Percentiles rank a stretch among this genome's conserved stretches.
phyloP scores from a whole-genome alignment of 2,329 filamentous ascomycete genomes.

The Fusarium clavum region DNA sequence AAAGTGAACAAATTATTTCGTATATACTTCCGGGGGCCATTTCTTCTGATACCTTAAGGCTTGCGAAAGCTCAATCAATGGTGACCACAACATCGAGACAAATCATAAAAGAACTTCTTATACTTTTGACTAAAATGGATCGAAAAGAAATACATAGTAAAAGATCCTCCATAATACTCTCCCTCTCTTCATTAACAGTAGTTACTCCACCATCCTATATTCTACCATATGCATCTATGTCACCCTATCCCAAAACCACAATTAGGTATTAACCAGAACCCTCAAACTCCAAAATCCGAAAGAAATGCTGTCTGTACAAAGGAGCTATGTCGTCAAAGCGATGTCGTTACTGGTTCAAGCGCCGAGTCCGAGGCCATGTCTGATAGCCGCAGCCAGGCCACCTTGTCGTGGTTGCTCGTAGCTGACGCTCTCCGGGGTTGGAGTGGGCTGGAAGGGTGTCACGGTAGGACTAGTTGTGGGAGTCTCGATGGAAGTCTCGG shows the following conservation, averaged over 20 bases:
- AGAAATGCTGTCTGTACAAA: slow-evolving; percentile 33
- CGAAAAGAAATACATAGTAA: slow-evolving; percentile 32
- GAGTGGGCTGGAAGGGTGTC: slow-evolving; percentile 17
- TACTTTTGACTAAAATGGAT: slow-evolving; percentile 29
- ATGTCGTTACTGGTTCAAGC: slow-evolving; percentile 7
- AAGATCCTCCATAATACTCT: slow-evolving; percentile 3
- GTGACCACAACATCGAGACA: background rate
- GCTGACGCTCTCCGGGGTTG: slow-evolving; percentile 14
- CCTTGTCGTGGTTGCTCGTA: slow-evolving; percentile 1
- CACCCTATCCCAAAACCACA: background rate
- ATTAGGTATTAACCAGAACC: slow-evolving; percentile 37
- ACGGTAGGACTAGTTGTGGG: slow-evolving; percentile 10
- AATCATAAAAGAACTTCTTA: background rate
- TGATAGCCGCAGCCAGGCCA: background rate
- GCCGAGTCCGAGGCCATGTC: slow-evolving; percentile 10
- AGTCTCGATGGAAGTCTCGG: background rate
- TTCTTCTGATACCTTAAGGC: background rate
- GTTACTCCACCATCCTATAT: slow-evolving; percentile 7
- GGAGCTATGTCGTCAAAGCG: slow-evolving; percentile 16
- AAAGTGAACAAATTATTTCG: background rate
- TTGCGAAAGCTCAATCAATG: background rate
- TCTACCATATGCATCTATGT: slow-evolving; percentile 19
- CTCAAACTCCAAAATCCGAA: slow-evolving; percentile 28
- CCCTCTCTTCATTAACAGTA: background rate
- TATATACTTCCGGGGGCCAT: rapidly evolving